These are phyloP conservation scores for Begonia masoniana DNA, from an alignment of 306 rosid genomes.

Conservation along the genomic window DNA sequence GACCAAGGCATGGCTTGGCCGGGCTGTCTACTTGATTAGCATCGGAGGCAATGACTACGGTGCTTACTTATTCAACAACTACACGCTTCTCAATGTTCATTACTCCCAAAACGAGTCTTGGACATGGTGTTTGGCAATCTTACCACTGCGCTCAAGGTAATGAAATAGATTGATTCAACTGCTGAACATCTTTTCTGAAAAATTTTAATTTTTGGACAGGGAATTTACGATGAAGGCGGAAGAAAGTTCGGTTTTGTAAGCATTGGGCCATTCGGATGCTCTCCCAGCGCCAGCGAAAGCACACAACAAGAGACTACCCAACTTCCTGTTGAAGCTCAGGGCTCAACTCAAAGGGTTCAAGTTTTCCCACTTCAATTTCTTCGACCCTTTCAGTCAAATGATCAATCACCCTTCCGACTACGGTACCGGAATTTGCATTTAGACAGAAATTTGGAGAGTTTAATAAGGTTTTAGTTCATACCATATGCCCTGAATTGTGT, in stretches of 20 bases:
- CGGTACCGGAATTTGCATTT: neutral
- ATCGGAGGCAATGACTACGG: slow-evolving; percentile 32
- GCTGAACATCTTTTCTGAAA: neutral
- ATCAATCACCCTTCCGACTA: neutral
- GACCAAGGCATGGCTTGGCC: slow-evolving; percentile 18
- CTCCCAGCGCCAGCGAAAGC: slow-evolving; percentile 15
- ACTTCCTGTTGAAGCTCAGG: neutral
- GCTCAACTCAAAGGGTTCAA: slow-evolving; percentile 2
- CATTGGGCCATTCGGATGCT: slow-evolving; percentile 16
- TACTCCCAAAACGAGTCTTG: slow-evolving; percentile 14
- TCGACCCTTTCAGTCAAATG: neutral
- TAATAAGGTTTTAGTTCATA: neutral
- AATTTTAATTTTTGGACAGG: slow-evolving; percentile 5
- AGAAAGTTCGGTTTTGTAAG: slow-evolving; percentile 35
- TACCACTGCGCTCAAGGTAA: slow-evolving; percentile 21
- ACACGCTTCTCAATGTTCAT: slow-evolving; percentile 1
- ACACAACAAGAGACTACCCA: slow-evolving; percentile 5
- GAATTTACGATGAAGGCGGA: slow-evolving; percentile 33
- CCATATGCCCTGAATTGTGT: neutral
- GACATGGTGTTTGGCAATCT: slow-evolving; percentile 32
- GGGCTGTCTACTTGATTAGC: slow-evolving; percentile 34
- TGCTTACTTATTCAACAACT: neutral
- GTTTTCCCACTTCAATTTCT: slow-evolving; percentile 1
- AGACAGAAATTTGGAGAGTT: no score
- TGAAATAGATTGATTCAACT: no score